Conservation (phyloP, 2,329 filamentous ascomycete genomes). For the Scolecobasidium constrictum region DNA sequence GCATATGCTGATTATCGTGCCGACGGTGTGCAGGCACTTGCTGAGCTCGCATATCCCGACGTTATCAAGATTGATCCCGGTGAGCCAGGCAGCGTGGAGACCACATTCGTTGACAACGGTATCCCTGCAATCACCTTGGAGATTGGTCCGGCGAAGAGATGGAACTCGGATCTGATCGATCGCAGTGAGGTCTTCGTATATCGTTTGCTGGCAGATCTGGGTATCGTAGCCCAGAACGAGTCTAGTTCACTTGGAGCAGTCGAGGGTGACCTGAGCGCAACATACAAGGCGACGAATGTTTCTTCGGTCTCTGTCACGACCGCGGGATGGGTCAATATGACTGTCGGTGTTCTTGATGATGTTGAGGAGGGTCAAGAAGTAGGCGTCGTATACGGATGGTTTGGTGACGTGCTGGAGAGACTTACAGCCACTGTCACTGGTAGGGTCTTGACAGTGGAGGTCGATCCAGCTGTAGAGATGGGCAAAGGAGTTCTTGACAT, state of each 20-base stretch:
- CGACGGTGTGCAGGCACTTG: conserved; percentile 26
- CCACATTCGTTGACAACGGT: conserved; percentile 23
- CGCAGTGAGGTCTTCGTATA: conserved; percentile 21
- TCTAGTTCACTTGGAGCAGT: conserved; percentile 15
- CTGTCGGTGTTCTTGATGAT: conserved; percentile 22
- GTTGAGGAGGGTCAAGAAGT: conserved; percentile 26
- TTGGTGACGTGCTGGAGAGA: conserved; percentile 26
- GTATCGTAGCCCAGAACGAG: conserved; percentile 20
- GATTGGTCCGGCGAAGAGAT: conserved; percentile 26
- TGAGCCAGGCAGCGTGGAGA: conserved; percentile 28
- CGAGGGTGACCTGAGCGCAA: conserved; percentile 21
- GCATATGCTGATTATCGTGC: conserved; percentile 27
- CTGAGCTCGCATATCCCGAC: conserved; percentile 28
- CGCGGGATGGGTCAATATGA: conserved; percentile 20
- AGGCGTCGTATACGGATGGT: conserved; percentile 23
- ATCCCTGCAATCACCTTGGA: conserved; percentile 28
- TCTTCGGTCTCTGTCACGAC: conserved; percentile 18
- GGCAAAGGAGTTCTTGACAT: conserved; percentile 24
- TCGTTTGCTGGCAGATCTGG: conserved; percentile 19
- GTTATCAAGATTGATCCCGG: conserved; percentile 28
- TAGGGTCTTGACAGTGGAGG: conserved; percentile 22
- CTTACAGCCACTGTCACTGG: conserved; percentile 22
- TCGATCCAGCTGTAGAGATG: conserved; percentile 25
- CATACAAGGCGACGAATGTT: conserved; percentile 21
- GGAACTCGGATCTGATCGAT: conserved; percentile 25